Percentiles rank a stretch among this genome's conserved stretches.
These are phyloP conservation scores for Kwoniella dejecticola DNA, from an alignment of 768 basidiomycete species.

Conservation along the genomic window DNA sequence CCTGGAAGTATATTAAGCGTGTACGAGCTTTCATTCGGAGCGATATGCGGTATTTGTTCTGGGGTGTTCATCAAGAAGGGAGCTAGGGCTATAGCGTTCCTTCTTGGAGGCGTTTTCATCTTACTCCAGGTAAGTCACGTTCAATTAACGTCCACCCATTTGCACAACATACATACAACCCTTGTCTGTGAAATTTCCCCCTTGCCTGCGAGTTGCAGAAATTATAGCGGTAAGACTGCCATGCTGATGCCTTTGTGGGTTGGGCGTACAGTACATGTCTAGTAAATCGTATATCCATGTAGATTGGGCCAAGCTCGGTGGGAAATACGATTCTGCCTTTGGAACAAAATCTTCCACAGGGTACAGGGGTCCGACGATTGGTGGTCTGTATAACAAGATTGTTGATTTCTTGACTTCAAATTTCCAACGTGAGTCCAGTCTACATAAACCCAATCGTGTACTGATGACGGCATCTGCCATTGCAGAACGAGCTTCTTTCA, in stretches of 20 bases:
- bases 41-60: slow-evolving; percentile 81
- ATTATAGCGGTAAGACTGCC: too few species aligned
- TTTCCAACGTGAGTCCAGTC: slow-evolving; percentile 68
- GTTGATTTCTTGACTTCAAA: slow-evolving; percentile 83
- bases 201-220: too few species aligned
- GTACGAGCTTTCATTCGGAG: slow-evolving; percentile 84
- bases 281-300: slow-evolving; percentile 72
- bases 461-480: slow-evolving; percentile 1
- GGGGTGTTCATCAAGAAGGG: slow-evolving; percentile 96
- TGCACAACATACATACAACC: too few species aligned
- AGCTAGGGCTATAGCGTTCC: slow-evolving; percentile 76
- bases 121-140: slow-evolving; percentile 72
- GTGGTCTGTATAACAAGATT: slow-evolving; percentile 64
- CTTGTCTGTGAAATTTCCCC: too few species aligned
- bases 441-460: background rate
- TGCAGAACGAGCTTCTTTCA: slow-evolving; percentile 71
- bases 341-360: slow-evolving; percentile 66
- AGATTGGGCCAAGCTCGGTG: slow-evolving; percentile 71
- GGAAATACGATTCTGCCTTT: slow-evolving; percentile 72
- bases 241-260: too few species aligned
- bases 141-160: too few species aligned
- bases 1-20: slow-evolving; percentile 69
- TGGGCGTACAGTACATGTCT: slow-evolving; percentile 84
- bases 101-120: slow-evolving; percentile 87
- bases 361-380: slow-evolving; percentile 63